Evolutionary conservation across 2,329 filamentous ascomycete species (phyloP).

Genomic region (Pleoardoris graminearum): DNA sequence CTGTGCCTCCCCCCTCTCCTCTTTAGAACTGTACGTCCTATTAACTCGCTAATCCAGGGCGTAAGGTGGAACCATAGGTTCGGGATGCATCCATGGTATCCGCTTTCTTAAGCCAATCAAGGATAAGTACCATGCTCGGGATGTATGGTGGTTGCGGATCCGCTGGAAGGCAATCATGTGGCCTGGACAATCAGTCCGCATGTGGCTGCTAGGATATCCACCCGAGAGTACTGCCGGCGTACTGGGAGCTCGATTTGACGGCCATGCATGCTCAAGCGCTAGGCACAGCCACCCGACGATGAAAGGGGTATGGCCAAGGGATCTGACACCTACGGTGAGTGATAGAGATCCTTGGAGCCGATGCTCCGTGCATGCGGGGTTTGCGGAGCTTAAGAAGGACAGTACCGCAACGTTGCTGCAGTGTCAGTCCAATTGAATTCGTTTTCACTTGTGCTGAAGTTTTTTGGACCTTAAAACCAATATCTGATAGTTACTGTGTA

Average conservation of each 20-base stretch:
- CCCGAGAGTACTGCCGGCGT: conserved; percentile 14
- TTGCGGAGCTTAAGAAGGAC: conserved; percentile 29
- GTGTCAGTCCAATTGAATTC: conserved; percentile 33
- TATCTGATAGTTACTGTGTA: background rate
- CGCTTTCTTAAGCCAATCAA: conserved; percentile 27
- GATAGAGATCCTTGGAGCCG: conserved; percentile 30
- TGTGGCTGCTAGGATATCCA: conserved; percentile 11
- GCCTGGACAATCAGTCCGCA: conserved; percentile 13
- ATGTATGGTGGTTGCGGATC: conserved; percentile 33
- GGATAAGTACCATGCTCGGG: conserved; percentile 12
- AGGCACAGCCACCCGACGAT: conserved; percentile 31
- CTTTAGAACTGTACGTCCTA: conserved; percentile 18
- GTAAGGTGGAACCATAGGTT: conserved; percentile 15
- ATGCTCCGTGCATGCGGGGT: conserved; percentile 37
- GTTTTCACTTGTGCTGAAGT: conserved; percentile 31
- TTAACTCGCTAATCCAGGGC: conserved; percentile 24
- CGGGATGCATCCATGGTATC: conserved; percentile 19
- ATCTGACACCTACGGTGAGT: conserved; percentile 21
- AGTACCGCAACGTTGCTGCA: conserved; percentile 17
- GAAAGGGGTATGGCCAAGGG: conserved; percentile 24
- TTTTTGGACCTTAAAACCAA: background rate
- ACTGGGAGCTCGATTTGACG: conserved; percentile 14
- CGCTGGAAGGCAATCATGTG: conserved; percentile 26
- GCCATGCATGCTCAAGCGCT: conserved; percentile 17
- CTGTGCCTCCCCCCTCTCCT: background rate